phyloP scores from a whole-genome alignment of 495 filamentous ascomycete genomes.

The Hypomontagnella monticulosa region DNA sequence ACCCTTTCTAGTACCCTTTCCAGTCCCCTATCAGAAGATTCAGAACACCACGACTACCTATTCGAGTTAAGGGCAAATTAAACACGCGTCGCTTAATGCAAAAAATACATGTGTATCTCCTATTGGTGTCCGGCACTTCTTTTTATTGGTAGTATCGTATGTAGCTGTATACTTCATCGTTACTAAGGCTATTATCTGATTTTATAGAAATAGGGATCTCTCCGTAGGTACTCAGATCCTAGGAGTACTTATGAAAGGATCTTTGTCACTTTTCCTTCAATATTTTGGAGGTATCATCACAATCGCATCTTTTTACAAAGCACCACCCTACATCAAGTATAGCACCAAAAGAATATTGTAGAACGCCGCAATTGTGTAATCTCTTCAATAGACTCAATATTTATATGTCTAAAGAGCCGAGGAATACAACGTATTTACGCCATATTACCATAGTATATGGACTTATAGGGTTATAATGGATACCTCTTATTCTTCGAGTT shows the following conservation, averaged over 20 bases:
- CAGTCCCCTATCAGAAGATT: conserved; percentile 36
- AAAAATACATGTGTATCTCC: conserved; percentile 8
- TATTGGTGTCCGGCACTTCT: background rate
- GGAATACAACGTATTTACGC: too few relatives aligned
- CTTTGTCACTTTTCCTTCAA: background rate
- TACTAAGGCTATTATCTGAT: background rate
- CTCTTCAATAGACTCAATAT: too few relatives aligned
- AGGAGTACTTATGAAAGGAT: background rate
- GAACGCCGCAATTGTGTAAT: background rate
- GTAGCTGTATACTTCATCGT: conserved; percentile 12
- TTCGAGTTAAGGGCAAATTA: conserved; percentile 26
- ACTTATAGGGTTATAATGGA: too few relatives aligned
- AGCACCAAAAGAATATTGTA: background rate
- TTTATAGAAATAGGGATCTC: background rate
- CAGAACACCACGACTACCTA: conserved; percentile 23
- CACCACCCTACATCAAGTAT: background rate
- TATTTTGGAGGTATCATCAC: background rate
- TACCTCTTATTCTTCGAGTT: too few relatives aligned
- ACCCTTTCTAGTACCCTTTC: too few relatives aligned
- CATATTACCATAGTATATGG: too few relatives aligned
- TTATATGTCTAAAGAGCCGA: too few relatives aligned
- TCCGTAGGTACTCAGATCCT: conserved; percentile 8
- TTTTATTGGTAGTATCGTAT: background rate
- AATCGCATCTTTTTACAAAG: background rate
- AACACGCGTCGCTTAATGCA: conserved; percentile 18